Evolutionary conservation across 2,329 filamentous ascomycete species (phyloP), one percentile per base, ranked within the genome.

Genomic region (Alternaria sp.): DNA sequence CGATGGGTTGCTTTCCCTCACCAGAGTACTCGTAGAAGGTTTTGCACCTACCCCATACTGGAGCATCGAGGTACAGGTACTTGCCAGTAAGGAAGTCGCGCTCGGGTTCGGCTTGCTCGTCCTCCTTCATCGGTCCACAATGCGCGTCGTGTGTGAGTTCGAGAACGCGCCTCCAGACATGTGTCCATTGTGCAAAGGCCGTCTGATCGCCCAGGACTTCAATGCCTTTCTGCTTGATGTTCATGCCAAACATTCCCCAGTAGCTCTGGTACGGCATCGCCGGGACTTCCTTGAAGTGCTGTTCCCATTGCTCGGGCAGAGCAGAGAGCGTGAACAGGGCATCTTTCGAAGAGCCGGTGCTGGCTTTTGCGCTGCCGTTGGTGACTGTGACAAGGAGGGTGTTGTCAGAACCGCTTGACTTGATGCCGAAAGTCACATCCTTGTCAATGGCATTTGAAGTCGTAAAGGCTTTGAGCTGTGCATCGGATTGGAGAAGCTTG

Each of bases 21-120:
- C 84, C 84, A 6, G 82, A 77, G 23, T 75, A 78, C 64, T 86
- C 84, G 66, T 84, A 84, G 73, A 85, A 86, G 30, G 85, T 71
- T 74, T 86, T 86, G 65, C 78, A 82, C 11, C 78, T 76, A 11
- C 83, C 84, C 83, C 83, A 86, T 25, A 81, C 73, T 0, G 83
- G 84, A 25, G 80, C 75, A 1, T 79, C 77, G 46, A 86, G 77
- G 61, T 83, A 85, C 25, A 81, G 76, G 64, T 86, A 86, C 28
- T 78, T 78, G 5, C 84, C 84, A 4, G 80, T 81, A 47, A 86
- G 81, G 61, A 80, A 79, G 66, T 86, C 83, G 17, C 80, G 77
- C 11, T 81, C 25, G 4, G 70, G 62, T 28, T 78, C 76, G 1
- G 59, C 40, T 51, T 84, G 78, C 11, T 77, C 69, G 44, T 84